phyloP scores from a whole-genome alignment of 129 eudicot species.

The Deinandra increscens region DNA sequence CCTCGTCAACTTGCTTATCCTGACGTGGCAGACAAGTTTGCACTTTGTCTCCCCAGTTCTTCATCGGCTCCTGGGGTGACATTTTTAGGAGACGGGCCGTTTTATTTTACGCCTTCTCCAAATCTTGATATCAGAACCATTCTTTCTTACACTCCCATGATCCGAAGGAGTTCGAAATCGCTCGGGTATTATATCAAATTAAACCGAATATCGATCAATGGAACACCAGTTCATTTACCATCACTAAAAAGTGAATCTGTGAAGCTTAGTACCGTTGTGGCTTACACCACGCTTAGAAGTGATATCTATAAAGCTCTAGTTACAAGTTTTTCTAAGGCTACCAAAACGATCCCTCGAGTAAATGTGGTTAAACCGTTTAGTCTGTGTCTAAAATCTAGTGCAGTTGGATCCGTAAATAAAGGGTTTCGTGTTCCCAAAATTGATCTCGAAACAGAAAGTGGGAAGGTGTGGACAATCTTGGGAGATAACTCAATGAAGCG shows the following conservation, averaged over 20 bases:
- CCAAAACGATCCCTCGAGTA: neutral
- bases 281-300: slow-evolving; percentile 44
- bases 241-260: neutral
- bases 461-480: slow-evolving; percentile 40
- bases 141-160: slow-evolving; percentile 25
- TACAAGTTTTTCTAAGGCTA: neutral
- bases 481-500: slow-evolving; percentile 35
- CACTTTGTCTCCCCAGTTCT: slow-evolving; percentile 37
- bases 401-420: neutral
- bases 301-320: slow-evolving; percentile 25
- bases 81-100: slow-evolving; percentile 47
- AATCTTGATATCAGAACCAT: slow-evolving; percentile 24
- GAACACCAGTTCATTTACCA: neutral
- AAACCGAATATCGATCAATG: neutral
- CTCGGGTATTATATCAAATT: neutral
- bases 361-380: slow-evolving; percentile 18
- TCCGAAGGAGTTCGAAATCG: neutral
- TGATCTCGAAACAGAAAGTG: slow-evolving; percentile 31
- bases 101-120: slow-evolving; percentile 21
- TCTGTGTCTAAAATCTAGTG: slow-evolving; percentile 35
- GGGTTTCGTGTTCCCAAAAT: slow-evolving; percentile 31
- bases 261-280: slow-evolving; percentile 28
- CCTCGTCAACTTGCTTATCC: slow-evolving; percentile 22
- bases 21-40: slow-evolving; percentile 27
- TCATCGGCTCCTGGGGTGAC: slow-evolving; percentile 30